Conservation (phyloP, 2,329 filamentous ascomycete genomes). For the Ophiostoma australiae region DNA sequence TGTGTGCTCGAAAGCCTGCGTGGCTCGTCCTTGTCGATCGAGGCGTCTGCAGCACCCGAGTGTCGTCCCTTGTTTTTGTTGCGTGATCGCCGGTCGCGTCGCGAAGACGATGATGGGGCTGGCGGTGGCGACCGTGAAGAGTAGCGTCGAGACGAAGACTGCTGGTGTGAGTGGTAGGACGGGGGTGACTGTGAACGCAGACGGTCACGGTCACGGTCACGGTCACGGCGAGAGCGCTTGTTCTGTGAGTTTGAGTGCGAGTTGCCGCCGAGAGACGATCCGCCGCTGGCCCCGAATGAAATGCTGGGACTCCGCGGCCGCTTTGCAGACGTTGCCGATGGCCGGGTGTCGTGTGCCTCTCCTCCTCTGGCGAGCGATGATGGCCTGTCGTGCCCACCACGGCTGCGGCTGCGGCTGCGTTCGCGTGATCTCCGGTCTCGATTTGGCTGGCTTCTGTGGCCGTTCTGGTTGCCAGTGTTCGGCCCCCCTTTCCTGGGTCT, state of each 20-base stretch:
- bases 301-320: slow-evolving; percentile 8
- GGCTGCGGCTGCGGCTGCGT: slow-evolving; percentile 30
- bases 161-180: neutral
- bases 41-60: neutral
- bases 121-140: slow-evolving; percentile 24
- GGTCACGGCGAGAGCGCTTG: slow-evolving; percentile 24
- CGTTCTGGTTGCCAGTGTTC: slow-evolving; percentile 25
- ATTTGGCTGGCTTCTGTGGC: neutral
- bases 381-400: neutral
- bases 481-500: slow-evolving; percentile 26
- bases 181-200: neutral
- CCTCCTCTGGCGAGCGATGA: neutral
- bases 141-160: neutral
- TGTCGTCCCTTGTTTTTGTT: neutral
- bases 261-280: neutral
- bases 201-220: slow-evolving; percentile 22
- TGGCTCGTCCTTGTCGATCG: neutral
- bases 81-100: neutral
- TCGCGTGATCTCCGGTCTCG: slow-evolving; percentile 30
- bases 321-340: slow-evolving; percentile 6
- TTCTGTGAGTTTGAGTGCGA: neutral
- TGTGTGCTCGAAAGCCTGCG: neutral
- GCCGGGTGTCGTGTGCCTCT: slow-evolving; percentile 4
- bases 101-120: slow-evolving; percentile 23
- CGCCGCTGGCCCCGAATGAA: neutral